Evolutionary conservation across 192 early-diverging fungal genomes (phyloP).

Genomic region (Coemansia aciculifera): DNA sequence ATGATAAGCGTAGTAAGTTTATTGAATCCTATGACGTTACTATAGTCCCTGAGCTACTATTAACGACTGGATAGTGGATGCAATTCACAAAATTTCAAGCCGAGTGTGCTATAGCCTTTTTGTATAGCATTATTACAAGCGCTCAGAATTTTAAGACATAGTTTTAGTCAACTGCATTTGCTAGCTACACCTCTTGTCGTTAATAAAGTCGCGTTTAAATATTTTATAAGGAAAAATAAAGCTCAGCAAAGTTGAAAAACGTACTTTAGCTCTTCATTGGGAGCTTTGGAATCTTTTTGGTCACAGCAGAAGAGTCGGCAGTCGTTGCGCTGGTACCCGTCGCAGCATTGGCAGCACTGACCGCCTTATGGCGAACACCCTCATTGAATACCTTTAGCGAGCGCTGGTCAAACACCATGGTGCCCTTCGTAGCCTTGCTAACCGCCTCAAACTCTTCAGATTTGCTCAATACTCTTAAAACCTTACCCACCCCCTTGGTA

Average conservation of each 20-base stretch:
- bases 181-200: no score
- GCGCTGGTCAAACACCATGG: slow-evolving; percentile 30
- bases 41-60: no score
- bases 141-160: no score
- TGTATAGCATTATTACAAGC: no score
- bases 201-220: no score
- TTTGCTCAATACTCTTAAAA: slow-evolving; percentile 50
- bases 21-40: no score
- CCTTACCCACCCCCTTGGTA: slow-evolving; percentile 90
- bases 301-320: not conserved
- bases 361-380: slow-evolving; percentile 19
- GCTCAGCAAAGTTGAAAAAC: not conserved
- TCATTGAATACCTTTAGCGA: slow-evolving; percentile 23
- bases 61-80: no score
- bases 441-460: slow-evolving; percentile 28
- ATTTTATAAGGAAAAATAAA: not conserved
- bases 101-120: no score
- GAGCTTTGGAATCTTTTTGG: not conserved
- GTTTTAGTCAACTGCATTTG: no score
- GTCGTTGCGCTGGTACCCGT: not conserved
- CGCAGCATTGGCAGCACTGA: not conserved
- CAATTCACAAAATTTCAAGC: no score
- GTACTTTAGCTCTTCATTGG: not conserved
- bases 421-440: slow-evolving; percentile 19
- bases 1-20: not conserved